Evolutionary conservation across 352 stramenopile genomes (phyloP), one percentile per base, ranked within the genome.

Genomic region (Pythium dissimile): DNA sequence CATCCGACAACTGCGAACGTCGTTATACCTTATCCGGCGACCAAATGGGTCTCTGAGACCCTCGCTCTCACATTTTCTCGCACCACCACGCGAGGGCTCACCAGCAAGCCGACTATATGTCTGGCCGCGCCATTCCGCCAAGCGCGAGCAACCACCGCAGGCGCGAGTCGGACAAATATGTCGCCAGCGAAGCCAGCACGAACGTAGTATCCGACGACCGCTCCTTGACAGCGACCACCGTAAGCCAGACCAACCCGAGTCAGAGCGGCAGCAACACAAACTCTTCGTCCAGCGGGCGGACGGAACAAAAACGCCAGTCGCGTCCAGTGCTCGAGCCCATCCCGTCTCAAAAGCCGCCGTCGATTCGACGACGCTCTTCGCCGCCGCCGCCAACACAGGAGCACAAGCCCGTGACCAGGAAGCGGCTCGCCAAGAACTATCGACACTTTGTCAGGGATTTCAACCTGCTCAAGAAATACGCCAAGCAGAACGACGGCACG

Each of bases 361-460:
- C 43, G 23, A 11, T 53, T 16, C 47, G 48, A 20, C 26, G 56
- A 2, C 37, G 41, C 18, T 55, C 44, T 18, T 46, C 56, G 2
- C 45, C 47, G 5, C 37, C 46, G 21, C 26, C 27, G 11, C 16
- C 27, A 56, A 6, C 24, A 24, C 23, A 43, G 21, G 31, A n/a
- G n/a, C n/a, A n/a, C n/a, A 51, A 57, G 24, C 26, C 37, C 13
- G 23, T 50, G 26, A 13, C 38, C n/a, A n/a, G n/a, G 16, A 61
- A 67, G 11, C 43, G 54, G 20, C 56, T 86, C 39, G 75, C 69
- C 9, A 83, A 79, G 41, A 80, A 89, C 58, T 89, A 89, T 48
- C 28, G 67, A n/a, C 54, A 80, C 20, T 55, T 87, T 24, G 72
- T 79, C 24, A 53, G 67, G 16, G 72, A 82, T 35, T 87, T 80